Conservation (phyloP, 257 asterid species). For the Mitragyna speciosa region DNA sequence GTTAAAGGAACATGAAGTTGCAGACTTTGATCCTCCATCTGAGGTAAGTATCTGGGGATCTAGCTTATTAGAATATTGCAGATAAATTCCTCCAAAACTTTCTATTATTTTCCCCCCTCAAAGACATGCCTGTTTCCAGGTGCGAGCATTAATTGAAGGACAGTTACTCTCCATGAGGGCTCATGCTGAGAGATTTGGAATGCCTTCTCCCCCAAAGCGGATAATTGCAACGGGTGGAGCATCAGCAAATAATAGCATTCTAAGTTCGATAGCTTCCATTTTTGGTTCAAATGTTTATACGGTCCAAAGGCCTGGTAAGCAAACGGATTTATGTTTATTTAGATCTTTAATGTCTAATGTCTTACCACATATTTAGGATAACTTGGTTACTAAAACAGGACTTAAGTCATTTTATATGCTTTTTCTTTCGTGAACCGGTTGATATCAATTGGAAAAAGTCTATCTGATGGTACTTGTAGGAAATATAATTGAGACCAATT, state of each 20-base stretch:
- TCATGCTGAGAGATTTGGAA: constrained; percentile 87
- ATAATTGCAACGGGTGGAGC: constrained; percentile 99
- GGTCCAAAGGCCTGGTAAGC: constrained; percentile 74
- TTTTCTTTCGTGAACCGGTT: not conserved
- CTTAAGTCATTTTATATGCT: not conserved
- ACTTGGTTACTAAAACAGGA: not conserved
- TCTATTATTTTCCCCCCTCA: not conserved
- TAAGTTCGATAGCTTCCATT: constrained; percentile 58
- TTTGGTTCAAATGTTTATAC: constrained; percentile 77
- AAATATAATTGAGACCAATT: not conserved
- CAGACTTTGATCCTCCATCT: constrained; percentile 69
- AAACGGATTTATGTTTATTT: not conserved
- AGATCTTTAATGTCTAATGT: no score
- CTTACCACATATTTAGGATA: no score
- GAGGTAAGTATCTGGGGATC: constrained; percentile 49
- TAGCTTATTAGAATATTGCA: not conserved
- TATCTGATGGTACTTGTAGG: not conserved
- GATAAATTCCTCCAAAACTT: not conserved
- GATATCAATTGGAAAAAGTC: not conserved
- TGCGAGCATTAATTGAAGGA: constrained; percentile 86
- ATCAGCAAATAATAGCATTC: constrained; percentile 62
- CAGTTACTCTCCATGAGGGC: constrained; percentile 87
- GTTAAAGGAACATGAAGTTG: constrained; percentile 52
- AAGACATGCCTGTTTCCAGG: constrained; percentile 37
- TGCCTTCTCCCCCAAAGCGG: constrained; percentile 91